Base-by-base conservation (phyloP, 495 filamentous ascomycete genomes). In the Cercophora scortea region DNA sequence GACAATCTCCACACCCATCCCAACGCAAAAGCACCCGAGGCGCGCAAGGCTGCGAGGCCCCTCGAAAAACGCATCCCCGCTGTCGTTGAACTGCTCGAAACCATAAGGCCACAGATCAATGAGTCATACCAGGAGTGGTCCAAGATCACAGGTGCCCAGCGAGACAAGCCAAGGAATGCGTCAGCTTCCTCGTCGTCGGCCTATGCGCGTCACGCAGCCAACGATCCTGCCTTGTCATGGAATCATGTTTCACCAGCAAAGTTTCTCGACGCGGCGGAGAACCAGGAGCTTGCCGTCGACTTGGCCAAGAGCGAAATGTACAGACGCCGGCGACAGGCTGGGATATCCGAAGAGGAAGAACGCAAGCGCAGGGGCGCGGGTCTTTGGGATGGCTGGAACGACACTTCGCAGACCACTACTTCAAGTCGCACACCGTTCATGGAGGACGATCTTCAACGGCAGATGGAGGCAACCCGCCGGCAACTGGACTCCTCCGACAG, bases 201-300 rank as follows among this genome's bases (percentile, higher is more conserved):
- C 0, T 69, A 71, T 42, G 53, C 63, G 6, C 58, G 65, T 33
- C 66, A 68, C 51, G 70, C 75, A n/a, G 67, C 69, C 12, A 66
- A 67, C 13, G 79, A 79, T 42, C 71, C 74, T 0, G 72, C 74
- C 8, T 50, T 80, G 6, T 73, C 75, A 6, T 65, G 70, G 60
- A 62, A 61, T 45, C 53, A 68, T 49, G 52, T 49, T 3, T 67
- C 82, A 0, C 62, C 52, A 4, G 55, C 62, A 5, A 60, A 55
- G 19, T 55, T 77, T 6, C 67, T 96, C 17, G 84, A 87, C 61
- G 87, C 86, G 4, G 78, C 72, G 10, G 79, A 88, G 47, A 76
- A 94, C 53, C 77, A 79, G 50, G 83, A 90, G 34, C 75, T 96
- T 38, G 90, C 90, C 8, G 86, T 94, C 6, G 77, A 85, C 55